phyloP scores from a whole-genome alignment of 1,284 basidiomycete species.

The Ganoderma multipileum region DNA sequence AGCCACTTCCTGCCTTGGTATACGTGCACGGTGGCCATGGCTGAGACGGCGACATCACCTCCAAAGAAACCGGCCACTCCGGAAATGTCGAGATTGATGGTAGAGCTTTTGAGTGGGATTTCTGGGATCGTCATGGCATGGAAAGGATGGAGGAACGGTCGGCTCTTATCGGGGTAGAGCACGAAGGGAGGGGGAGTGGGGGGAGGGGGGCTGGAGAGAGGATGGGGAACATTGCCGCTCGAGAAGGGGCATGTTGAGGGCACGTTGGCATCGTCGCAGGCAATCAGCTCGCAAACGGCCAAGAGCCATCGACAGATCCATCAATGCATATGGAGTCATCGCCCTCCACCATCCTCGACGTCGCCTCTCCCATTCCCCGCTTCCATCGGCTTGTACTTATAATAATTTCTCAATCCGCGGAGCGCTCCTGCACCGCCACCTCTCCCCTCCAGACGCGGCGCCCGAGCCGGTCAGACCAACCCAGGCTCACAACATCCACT shows the following conservation, averaged over 20 bases:
- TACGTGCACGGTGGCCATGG: conserved; percentile 32
- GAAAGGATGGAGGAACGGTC: neutral
- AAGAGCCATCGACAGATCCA: neutral
- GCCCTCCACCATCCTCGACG: too few relatives aligned
- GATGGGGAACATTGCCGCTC: conserved; percentile 3
- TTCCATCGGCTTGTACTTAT: too few relatives aligned
- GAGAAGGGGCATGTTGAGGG: neutral
- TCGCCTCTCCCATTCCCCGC: too few relatives aligned
- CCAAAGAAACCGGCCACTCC: conserved; percentile 33
- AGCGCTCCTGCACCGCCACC: neutral
- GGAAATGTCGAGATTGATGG: conserved; percentile 30
- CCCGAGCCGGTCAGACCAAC: too few relatives aligned
- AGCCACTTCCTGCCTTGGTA: conserved; percentile 31
- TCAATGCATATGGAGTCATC: too few relatives aligned
- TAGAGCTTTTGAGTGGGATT: conserved; percentile 23
- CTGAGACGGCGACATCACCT: conserved; percentile 31
- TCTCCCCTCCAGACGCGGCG: too few relatives aligned
- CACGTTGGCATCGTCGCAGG: neutral
- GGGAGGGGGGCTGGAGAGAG: neutral
- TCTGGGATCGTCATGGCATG: conserved; percentile 14
- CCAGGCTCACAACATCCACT: too few relatives aligned
- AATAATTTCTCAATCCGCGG: neutral
- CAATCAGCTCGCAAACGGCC: neutral
- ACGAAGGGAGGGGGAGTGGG: neutral
- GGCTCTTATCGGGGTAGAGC: neutral